A percentile compares a stretch with the other conserved stretches of the same genome.
These are phyloP conservation scores for Backusella parvicylindrica DNA, from an alignment of 192 early-diverging fungal species.

Conservation along the genomic window DNA sequence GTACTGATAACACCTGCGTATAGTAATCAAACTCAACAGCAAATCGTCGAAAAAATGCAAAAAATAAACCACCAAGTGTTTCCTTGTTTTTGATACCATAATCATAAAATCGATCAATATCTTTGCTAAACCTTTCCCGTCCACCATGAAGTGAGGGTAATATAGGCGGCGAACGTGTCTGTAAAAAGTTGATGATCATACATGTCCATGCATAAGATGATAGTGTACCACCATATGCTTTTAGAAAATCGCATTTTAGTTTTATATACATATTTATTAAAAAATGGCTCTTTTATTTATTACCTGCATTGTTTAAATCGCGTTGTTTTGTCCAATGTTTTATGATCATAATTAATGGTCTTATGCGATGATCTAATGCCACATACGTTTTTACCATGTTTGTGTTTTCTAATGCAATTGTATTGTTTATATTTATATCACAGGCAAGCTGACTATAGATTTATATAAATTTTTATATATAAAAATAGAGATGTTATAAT, in stretches of 20 bases:
- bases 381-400: slow-evolving; percentile 87
- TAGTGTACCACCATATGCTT: slow-evolving; percentile 89
- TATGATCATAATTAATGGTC: slow-evolving; percentile 84
- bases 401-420: slow-evolving; percentile 85
- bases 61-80: slow-evolving; percentile 74
- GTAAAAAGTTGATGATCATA: slow-evolving; percentile 89
- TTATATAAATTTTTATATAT: not conserved
- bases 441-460: slow-evolving; percentile 62
- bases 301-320: slow-evolving; percentile 85
- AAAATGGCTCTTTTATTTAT: not conserved
- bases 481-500: not conserved
- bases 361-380: slow-evolving; percentile 77
- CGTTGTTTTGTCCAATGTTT: slow-evolving; percentile 89
- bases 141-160: slow-evolving; percentile 82
- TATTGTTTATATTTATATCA: slow-evolving; percentile 94
- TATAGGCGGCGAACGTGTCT: slow-evolving; percentile 85
- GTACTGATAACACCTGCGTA: slow-evolving; percentile 71
- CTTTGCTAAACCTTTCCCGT: slow-evolving; percentile 71
- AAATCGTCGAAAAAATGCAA: slow-evolving; percentile 79
- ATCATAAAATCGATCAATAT: slow-evolving; percentile 59
- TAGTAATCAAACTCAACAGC: slow-evolving; percentile 85
- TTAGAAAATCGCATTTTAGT: not conserved
- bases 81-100: slow-evolving; percentile 71
- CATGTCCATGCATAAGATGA: slow-evolving; percentile 95
- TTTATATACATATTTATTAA: not conserved